Conservation (phyloP, 73 alveolate species). For the Stentor roeselii region DNA sequence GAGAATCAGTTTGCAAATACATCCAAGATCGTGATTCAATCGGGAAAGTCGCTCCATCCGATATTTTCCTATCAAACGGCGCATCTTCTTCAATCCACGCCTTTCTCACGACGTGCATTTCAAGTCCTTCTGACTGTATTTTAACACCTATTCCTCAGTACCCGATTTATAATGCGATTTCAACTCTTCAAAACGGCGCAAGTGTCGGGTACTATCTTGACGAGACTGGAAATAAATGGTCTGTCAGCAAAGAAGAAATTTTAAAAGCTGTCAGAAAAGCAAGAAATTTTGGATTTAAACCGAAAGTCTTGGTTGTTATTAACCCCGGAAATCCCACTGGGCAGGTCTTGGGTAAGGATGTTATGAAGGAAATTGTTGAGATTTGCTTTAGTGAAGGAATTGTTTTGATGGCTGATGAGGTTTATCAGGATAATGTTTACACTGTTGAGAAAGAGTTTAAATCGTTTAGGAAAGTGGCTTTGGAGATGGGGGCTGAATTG, state of each 20-base stretch:
- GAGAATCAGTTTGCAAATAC: conserved; percentile 49
- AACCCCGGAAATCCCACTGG: conserved; percentile 99
- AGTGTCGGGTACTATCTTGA: conserved; percentile 85
- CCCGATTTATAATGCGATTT: conserved; percentile 93
- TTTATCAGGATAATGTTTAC: conserved; percentile 92
- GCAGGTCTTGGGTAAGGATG: conserved; percentile 69
- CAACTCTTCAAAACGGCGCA: conserved; percentile 74
- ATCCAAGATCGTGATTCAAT: conserved; percentile 61
- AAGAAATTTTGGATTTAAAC: conserved; percentile 62
- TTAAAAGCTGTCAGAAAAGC: conserved; percentile 46
- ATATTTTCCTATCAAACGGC: conserved; percentile 66
- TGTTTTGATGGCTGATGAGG: conserved; percentile 97
- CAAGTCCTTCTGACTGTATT: conserved; percentile 59
- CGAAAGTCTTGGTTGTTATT: conserved; percentile 80
- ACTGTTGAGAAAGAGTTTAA: conserved; percentile 58
- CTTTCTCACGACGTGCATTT: conserved; percentile 41
- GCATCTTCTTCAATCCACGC: conserved; percentile 60
- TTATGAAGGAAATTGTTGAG: conserved; percentile 64
- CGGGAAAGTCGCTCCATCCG: conserved; percentile 33
- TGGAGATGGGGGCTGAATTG: conserved; percentile 55
- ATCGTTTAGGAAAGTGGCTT: conserved; percentile 74
- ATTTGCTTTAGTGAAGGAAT: conserved; percentile 63
- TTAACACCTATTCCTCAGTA: conserved; percentile 93
- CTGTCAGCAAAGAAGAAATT: conserved; percentile 54
- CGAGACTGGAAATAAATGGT: conserved; percentile 84